Conservation (phyloP, 768 basidiomycete species). For the Tubosaeta sp. region DNA sequence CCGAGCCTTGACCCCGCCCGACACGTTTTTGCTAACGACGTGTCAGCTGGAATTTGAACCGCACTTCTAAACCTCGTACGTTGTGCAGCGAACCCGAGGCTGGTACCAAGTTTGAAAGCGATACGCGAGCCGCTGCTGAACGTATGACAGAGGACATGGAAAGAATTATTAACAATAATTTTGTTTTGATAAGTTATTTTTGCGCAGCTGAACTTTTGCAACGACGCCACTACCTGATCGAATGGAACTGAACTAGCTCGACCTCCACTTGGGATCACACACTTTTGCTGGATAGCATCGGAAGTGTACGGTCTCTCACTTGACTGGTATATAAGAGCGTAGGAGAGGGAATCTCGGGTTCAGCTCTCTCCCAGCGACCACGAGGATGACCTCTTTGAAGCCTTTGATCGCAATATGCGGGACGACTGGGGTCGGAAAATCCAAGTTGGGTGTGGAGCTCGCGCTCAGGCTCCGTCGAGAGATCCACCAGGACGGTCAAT, state of each 20-base stretch:
- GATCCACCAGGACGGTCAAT: conserved; percentile 29
- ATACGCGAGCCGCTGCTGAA: conserved; percentile 37
- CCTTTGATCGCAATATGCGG: conserved; percentile 86
- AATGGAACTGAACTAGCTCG: background rate
- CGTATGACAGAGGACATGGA: conserved; percentile 36
- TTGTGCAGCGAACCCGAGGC: conserved; percentile 64
- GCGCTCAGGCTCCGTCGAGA: conserved; percentile 53
- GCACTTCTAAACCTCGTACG: conserved; percentile 35
- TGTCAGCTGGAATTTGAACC: conserved; percentile 1
- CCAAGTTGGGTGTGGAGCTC: conserved; percentile 84
- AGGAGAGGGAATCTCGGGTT: background rate
- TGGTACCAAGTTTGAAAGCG: conserved; percentile 73
- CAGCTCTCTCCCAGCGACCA: background rate
- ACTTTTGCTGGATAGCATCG: background rate
- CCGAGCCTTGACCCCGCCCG: conserved; percentile 90
- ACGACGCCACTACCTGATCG: too few relatives aligned
- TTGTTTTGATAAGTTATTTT: background rate
- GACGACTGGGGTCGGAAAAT: conserved; percentile 95
- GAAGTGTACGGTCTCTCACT: background rate
- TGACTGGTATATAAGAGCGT: background rate
- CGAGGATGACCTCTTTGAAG: conserved; percentile 34
- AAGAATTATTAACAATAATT: background rate
- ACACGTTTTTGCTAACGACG: conserved; percentile 81
- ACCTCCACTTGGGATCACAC: background rate
- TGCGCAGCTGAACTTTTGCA: background rate